Percentiles rank a stretch among this genome's conserved stretches.
Evolutionary conservation across 768 basidiomycete species (phyloP).

Genomic region (Galerina marginata): DNA sequence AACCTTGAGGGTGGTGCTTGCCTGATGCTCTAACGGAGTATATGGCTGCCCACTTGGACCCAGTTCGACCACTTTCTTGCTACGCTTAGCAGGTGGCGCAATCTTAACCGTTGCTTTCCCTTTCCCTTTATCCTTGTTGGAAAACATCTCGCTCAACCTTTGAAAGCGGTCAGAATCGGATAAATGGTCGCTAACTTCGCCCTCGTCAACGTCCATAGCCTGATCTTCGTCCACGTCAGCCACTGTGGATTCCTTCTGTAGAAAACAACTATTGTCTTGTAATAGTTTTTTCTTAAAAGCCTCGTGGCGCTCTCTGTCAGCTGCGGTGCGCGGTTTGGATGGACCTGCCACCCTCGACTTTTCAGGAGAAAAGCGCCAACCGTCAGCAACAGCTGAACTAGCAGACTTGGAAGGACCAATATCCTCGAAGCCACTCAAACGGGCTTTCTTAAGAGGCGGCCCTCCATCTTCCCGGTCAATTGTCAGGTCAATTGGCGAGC

Average conservation of each 20-base stretch:
- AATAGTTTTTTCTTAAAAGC: constrained; percentile 57
- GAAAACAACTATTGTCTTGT: constrained; percentile 46
- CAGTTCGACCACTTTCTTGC: constrained; percentile 47
- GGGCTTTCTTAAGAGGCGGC: constrained; percentile 37
- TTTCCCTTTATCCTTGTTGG: constrained; percentile 41
- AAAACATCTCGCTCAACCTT: constrained; percentile 54
- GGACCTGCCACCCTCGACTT: constrained; percentile 29
- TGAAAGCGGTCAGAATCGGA: constrained; percentile 53
- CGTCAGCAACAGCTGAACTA: constrained; percentile 32
- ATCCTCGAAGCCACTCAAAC: constrained; percentile 9
- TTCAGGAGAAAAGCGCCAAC: constrained; percentile 51
- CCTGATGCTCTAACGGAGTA: constrained; percentile 81
- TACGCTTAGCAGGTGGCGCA: constrained; percentile 24
- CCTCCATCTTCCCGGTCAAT: constrained; percentile 39
- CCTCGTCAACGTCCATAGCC: constrained; percentile 19
- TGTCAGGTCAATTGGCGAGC: constrained; percentile 60
- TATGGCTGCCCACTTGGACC: constrained; percentile 76
- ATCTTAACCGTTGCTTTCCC: constrained; percentile 36
- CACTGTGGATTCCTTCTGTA: constrained; percentile 24
- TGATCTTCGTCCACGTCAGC: constrained; percentile 16
- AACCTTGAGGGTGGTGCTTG: constrained; percentile 14
- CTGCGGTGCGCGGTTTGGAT: constrained; percentile 26
- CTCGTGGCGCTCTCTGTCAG: constrained; percentile 40
- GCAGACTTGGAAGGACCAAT: not conserved
- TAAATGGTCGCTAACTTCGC: constrained; percentile 29